phyloP scores from a whole-genome alignment of 2,329 filamentous ascomycete genomes.

The Dactylellina cionopaga region DNA sequence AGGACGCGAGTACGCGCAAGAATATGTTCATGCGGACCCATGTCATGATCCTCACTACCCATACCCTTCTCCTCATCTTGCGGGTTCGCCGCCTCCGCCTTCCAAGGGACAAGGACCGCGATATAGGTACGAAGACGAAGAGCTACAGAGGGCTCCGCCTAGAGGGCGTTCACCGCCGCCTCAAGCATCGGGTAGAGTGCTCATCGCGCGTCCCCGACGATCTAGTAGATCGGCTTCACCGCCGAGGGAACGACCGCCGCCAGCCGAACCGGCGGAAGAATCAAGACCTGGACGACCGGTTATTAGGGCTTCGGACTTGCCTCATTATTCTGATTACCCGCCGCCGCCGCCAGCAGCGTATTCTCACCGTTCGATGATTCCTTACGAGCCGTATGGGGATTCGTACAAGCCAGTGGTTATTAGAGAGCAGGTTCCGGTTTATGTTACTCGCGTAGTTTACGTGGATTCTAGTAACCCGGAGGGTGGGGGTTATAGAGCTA shows the following conservation, averaged over 20 bases:
- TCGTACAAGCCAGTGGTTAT: constrained; percentile 38
- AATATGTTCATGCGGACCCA: constrained; percentile 42
- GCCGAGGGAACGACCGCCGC: constrained; percentile 26
- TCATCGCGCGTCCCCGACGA: constrained; percentile 23
- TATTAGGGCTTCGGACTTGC: constrained; percentile 24
- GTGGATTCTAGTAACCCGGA: constrained; percentile 44
- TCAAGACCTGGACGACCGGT: constrained; percentile 21
- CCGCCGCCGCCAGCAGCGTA: too few species aligned
- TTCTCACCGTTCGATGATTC: constrained; percentile 15
- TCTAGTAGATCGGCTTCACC: constrained; percentile 44
- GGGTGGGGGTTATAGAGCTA: constrained; percentile 33
- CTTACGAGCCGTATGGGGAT: constrained; percentile 35
- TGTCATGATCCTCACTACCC: constrained; percentile 41
- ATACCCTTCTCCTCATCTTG: constrained; percentile 23
- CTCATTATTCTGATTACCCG: constrained; percentile 41
- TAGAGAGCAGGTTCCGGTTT: constrained; percentile 31
- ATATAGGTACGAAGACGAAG: constrained; percentile 48
- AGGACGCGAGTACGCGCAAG: constrained; percentile 35
- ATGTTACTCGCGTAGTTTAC: constrained; percentile 33
- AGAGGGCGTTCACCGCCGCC: constrained; percentile 40
- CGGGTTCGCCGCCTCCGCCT: constrained; percentile 23
- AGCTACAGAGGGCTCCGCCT: constrained; percentile 23
- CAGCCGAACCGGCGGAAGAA: constrained; percentile 28
- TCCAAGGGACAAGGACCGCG: constrained; percentile 2
- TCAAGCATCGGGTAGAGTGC: constrained; percentile 15